Conservation (phyloP, 2,329 filamentous ascomycete genomes). For the Trichophyton benhamiae region DNA sequence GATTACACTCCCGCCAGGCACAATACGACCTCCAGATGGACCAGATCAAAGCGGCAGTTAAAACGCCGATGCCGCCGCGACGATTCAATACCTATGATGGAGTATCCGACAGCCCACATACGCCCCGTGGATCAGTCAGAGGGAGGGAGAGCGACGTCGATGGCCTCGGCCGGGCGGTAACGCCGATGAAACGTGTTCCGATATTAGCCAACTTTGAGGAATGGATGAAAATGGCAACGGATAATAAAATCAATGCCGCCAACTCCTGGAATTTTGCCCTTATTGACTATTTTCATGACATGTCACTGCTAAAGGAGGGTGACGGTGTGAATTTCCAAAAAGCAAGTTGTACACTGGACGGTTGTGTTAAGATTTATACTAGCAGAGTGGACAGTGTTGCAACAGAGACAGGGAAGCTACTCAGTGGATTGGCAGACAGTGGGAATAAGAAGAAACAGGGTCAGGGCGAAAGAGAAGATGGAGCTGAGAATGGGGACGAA, state of each 20-base stretch:
- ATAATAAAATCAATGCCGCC: conserved; percentile 96
- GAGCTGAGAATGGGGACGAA: conserved; percentile 53
- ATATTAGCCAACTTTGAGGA: conserved; percentile 97
- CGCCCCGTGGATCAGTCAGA: conserved; percentile 33
- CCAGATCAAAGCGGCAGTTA: conserved; percentile 62
- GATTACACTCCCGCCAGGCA: conserved; percentile 75
- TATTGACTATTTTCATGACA: conserved; percentile 99
- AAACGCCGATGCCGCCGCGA: conserved; percentile 20
- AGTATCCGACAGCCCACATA: conserved; percentile 36
- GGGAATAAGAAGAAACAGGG: conserved; percentile 57
- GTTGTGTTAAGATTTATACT: conserved; percentile 98
- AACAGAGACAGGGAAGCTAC: conserved; percentile 86
- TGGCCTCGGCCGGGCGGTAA: conserved; percentile 61
- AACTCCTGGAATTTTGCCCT: conserved; percentile 99
- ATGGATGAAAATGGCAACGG: conserved; percentile 99
- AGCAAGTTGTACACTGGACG: conserved; percentile 91
- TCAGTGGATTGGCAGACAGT: conserved; percentile 78
- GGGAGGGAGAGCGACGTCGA: conserved; percentile 40
- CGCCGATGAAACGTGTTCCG: conserved; percentile 90
- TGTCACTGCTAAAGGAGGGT: conserved; percentile 91
- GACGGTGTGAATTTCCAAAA: conserved; percentile 98
- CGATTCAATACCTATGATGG: conserved; percentile 26
- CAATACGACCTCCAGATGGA: conserved; percentile 85
- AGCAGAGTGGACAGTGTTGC: conserved; percentile 96
- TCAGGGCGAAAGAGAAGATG: conserved; percentile 48